phyloP scores from a whole-genome alignment of 176 grass and related monocot genomes.

The Saccharum officinarum region DNA sequence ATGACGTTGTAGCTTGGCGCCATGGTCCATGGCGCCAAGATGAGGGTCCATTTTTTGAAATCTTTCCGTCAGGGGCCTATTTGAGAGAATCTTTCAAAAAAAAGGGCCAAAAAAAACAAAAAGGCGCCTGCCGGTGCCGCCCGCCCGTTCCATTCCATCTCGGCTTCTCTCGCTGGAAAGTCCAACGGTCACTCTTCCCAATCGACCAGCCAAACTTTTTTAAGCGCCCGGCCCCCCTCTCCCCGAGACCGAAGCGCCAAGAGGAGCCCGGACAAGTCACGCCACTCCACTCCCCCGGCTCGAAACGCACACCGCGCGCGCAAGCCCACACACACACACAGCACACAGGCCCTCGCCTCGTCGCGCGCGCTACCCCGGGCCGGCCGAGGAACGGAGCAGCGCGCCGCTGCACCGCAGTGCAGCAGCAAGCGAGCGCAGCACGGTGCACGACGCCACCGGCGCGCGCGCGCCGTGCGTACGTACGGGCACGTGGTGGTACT shows the following conservation, averaged over 20 bases:
- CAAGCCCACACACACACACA: too few species aligned
- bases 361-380: not conserved
- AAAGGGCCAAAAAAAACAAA: too few species aligned
- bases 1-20: too few species aligned
- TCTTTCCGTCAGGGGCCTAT: too few species aligned
- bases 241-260: conserved; percentile 43
- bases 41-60: too few species aligned
- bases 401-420: not conserved
- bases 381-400: conserved; percentile 32
- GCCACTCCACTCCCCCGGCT: not conserved
- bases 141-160: conserved; percentile 3
- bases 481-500: conserved; percentile 22
- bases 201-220: conserved; percentile 17
- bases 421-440: not conserved
- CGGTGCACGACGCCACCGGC: conserved; percentile 22
- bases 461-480: not conserved
- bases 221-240: not conserved
- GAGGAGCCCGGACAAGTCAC: not conserved
- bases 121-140: too few species aligned
- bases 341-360: not conserved
- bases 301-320: too few species aligned
- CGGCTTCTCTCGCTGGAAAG: not conserved
- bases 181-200: conserved; percentile 47
- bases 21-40: too few species aligned
- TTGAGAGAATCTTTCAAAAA: too few species aligned